phyloP scores from a whole-genome alignment of 108 stramenopile species.

The Pseudonitzschia multistriata region DNA sequence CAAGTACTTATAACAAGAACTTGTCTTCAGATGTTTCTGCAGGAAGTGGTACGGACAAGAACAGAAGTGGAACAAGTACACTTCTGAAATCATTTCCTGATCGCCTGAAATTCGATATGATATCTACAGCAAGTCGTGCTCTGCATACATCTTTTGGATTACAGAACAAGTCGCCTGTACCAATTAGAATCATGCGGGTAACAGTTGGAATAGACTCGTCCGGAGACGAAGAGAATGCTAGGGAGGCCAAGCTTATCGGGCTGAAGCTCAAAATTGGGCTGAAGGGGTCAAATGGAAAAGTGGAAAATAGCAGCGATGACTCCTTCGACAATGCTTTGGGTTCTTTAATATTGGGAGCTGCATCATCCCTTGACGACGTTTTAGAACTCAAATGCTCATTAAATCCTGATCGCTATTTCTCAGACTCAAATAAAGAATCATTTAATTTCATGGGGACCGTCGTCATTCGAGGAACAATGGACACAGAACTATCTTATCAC shows the following conservation, averaged over 20 bases:
- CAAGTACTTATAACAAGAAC: background rate
- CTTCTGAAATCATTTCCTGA: conserved; percentile 34
- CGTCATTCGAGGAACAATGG: conserved; percentile 32
- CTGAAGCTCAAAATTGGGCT: background rate
- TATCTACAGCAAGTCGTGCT: conserved; percentile 36
- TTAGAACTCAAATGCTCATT: conserved; percentile 8
- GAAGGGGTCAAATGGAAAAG: background rate
- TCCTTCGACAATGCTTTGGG: background rate
- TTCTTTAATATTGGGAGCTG: conserved; percentile 11
- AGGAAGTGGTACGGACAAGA: background rate
- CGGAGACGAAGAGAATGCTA: conserved; percentile 1
- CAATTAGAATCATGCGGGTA: conserved; percentile 44
- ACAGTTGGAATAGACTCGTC: conserved; percentile 19
- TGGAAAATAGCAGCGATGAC: background rate
- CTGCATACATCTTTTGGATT: conserved; percentile 30
- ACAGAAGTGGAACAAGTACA: conserved; percentile 14
- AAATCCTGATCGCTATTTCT: conserved; percentile 36
- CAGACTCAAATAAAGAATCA: conserved; percentile 21
- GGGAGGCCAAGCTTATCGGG: conserved; percentile 5
- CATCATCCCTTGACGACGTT: conserved; percentile 25
- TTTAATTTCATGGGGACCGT: conserved; percentile 21
- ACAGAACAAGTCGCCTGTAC: conserved; percentile 31
- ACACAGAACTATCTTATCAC: conserved; percentile 21
- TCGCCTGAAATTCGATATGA: conserved; percentile 44
- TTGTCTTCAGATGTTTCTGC: background rate